A percentile compares a stretch with the other conserved stretches of the same genome.
Conservation (phyloP, 2,329 filamentous ascomycete genomes). For the Orbilia brochopaga region DNA sequence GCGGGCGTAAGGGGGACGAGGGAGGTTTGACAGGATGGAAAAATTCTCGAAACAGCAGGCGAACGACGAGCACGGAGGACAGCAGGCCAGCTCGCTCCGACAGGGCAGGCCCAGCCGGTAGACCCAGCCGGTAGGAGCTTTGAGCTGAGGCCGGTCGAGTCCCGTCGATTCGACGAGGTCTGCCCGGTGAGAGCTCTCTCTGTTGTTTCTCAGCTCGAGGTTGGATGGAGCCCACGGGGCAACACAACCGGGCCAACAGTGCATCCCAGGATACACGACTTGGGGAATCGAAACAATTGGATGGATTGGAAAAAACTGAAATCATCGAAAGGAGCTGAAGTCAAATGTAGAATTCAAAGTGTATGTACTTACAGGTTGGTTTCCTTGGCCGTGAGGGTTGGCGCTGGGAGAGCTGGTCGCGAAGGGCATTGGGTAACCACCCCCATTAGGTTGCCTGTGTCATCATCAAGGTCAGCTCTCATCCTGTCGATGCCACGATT, state of each 20-base stretch:
- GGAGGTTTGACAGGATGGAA: slow-evolving; percentile 39
- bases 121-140: slow-evolving; percentile 14
- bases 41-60: slow-evolving; percentile 47
- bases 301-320: slow-evolving; percentile 52
- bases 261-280: not conserved
- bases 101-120: slow-evolving; percentile 44
- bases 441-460: slow-evolving; percentile 53
- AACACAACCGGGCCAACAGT: not conserved
- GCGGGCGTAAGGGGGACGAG: slow-evolving; percentile 16
- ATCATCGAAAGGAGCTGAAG: slow-evolving; percentile 53
- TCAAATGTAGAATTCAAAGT: not conserved
- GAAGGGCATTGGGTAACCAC: slow-evolving; percentile 54
- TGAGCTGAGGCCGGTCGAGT: too few species aligned
- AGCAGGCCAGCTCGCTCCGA: slow-evolving; percentile 33
- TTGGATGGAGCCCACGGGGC: slow-evolving; percentile 17
- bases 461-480: slow-evolving; percentile 30
- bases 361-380: slow-evolving; percentile 63
- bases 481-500: slow-evolving; percentile 21
- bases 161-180: too few species aligned
- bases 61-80: slow-evolving; percentile 25
- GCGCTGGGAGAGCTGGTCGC: slow-evolving; percentile 70
- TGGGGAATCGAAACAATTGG: slow-evolving; percentile 16
- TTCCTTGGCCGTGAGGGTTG: slow-evolving; percentile 68
- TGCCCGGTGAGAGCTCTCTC: too few species aligned
- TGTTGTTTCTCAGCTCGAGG: too few species aligned